Evolutionary conservation across 1,284 basidiomycete genomes (phyloP).

Genomic region (Xerocomus nothofagi): DNA sequence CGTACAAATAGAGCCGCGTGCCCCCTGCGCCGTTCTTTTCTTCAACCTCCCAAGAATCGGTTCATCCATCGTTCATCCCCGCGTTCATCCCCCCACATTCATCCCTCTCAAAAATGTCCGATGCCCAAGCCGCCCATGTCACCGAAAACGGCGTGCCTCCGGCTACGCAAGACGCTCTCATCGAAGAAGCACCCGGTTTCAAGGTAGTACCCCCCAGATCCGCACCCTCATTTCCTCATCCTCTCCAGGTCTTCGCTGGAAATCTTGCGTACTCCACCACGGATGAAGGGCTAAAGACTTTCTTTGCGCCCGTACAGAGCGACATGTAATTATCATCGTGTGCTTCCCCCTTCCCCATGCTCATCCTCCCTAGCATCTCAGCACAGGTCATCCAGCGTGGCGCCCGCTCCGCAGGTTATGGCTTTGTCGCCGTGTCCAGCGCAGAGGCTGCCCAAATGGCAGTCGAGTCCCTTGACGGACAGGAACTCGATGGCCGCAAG

Average conservation of each 20-base stretch:
- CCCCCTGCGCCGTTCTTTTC: constrained; percentile 42
- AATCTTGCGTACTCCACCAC: constrained; percentile 87
- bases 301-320: constrained; percentile 79
- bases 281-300: constrained; percentile 87
- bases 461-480: constrained; percentile 82
- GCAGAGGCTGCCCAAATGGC: constrained; percentile 84
- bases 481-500: constrained; percentile 84
- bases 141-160: constrained; percentile 77
- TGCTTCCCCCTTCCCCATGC: constrained; percentile 11
- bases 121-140: constrained; percentile 78
- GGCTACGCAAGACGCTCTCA: constrained; percentile 62
- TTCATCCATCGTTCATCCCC: constrained; percentile 61
- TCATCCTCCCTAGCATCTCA: constrained; percentile 52
- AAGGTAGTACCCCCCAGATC: constrained; percentile 51
- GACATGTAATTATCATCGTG: constrained; percentile 65
- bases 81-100: constrained; percentile 54
- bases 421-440: constrained; percentile 83
- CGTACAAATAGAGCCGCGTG: constrained; percentile 30
- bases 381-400: constrained; percentile 82
- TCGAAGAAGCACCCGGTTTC: constrained; percentile 72
- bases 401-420: constrained; percentile 84
- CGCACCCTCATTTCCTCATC: constrained; percentile 13
- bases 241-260: constrained; percentile 75
- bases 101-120: constrained; percentile 70
- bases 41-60: constrained; percentile 75